Conservation (phyloP, 140 eudicot genomes). For the Bidens hawaiensis region DNA sequence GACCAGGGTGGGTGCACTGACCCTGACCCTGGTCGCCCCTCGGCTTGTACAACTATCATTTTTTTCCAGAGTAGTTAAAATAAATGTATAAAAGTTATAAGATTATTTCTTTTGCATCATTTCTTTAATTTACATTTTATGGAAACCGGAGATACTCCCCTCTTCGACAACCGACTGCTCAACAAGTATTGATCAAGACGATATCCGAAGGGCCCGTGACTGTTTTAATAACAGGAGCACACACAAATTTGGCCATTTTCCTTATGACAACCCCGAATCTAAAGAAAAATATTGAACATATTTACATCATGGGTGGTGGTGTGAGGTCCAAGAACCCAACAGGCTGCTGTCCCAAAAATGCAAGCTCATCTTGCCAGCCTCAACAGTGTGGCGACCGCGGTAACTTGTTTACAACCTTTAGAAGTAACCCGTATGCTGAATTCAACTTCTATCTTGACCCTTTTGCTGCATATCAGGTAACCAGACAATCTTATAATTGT, state of each 20-base stretch:
- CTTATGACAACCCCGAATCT: conserved; percentile 69
- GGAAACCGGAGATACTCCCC: conserved; percentile 71
- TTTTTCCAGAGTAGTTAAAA: too few relatives aligned
- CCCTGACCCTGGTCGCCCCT: too few relatives aligned
- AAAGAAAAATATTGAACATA: conserved; percentile 72
- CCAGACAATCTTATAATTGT: neutral
- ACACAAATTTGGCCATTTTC: conserved; percentile 68
- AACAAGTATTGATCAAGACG: conserved; percentile 64
- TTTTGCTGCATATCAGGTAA: conserved; percentile 95
- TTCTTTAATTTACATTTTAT: conserved; percentile 23
- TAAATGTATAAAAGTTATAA: too few relatives aligned
- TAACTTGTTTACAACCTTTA: conserved; percentile 56
- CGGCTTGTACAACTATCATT: too few relatives aligned
- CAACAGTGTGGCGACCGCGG: conserved; percentile 74
- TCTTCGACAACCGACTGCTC: conserved; percentile 63
- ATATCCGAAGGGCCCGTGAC: conserved; percentile 64
- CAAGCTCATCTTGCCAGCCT: conserved; percentile 49
- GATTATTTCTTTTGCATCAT: too few relatives aligned
- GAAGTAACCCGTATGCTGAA: conserved; percentile 84
- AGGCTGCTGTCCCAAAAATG: conserved; percentile 63
- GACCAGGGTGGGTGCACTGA: too few relatives aligned
- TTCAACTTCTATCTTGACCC: conserved; percentile 82
- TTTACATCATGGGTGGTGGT: conserved; percentile 89
- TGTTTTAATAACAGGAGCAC: conserved; percentile 50
- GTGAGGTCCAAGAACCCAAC: conserved; percentile 75